These are phyloP conservation scores for Rutstroemia sydowiana DNA, from an alignment of 2,329 filamentous ascomycete genomes.

Conservation along the genomic window DNA sequence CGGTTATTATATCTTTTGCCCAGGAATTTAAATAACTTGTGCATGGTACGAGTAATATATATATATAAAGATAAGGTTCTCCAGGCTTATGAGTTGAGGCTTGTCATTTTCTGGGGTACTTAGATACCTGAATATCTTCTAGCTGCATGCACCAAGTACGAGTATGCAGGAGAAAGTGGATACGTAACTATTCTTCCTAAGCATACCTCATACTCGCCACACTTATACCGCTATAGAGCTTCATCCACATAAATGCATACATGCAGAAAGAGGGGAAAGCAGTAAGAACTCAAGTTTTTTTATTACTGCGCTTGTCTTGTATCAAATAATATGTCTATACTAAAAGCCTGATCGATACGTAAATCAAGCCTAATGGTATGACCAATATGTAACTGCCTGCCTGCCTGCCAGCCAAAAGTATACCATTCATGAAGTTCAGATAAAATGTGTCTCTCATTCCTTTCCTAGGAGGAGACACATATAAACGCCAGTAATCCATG, in stretches of 20 bases:
- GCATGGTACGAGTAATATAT: too few relatives aligned
- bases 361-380: slow-evolving; percentile 1
- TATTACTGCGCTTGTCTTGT: neutral
- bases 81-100: too few relatives aligned
- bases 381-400: neutral
- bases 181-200: too few relatives aligned
- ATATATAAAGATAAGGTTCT: too few relatives aligned
- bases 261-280: neutral
- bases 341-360: neutral
- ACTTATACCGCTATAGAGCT: too few relatives aligned
- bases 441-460: neutral
- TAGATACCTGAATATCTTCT: too few relatives aligned
- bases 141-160: too few relatives aligned
- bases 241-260: neutral
- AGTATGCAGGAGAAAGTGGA: too few relatives aligned
- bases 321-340: neutral
- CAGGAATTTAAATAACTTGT: too few relatives aligned
- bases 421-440: slow-evolving; percentile 4
- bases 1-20: too few relatives aligned
- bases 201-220: too few relatives aligned
- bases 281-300: neutral
- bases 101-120: too few relatives aligned
- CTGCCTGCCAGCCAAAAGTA: neutral
- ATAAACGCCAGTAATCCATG: slow-evolving; percentile 9
- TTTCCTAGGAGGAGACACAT: neutral